These are phyloP conservation scores for Annulohypoxylon nitens DNA, from an alignment of 495 filamentous ascomycete genomes.

Conservation along the genomic window DNA sequence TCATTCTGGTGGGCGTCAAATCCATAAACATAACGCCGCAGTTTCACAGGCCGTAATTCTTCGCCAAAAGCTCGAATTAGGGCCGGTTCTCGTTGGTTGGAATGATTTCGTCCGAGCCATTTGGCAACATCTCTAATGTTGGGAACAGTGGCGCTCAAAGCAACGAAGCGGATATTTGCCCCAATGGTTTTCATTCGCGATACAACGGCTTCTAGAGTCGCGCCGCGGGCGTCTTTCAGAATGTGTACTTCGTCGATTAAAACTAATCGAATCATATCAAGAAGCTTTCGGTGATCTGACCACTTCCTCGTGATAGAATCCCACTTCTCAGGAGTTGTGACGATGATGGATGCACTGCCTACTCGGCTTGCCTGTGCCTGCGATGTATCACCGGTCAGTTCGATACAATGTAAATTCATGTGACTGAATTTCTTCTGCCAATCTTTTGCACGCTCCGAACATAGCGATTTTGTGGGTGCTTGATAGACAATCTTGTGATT, in stretches of 20 bases:
- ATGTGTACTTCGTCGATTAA: constrained; percentile 98
- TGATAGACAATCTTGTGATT: constrained; percentile 95
- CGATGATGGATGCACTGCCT: constrained; percentile 87
- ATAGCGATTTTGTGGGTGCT: constrained; percentile 94
- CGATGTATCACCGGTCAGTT: constrained; percentile 94
- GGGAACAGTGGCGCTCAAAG: constrained; percentile 92
- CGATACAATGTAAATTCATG: constrained; percentile 81
- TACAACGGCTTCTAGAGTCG: constrained; percentile 94
- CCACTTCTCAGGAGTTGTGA: constrained; percentile 99
- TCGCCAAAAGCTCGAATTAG: constrained; percentile 86
- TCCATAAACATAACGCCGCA: constrained; percentile 90
- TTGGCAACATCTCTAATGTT: constrained; percentile 91
- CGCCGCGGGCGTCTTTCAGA: constrained; percentile 88
- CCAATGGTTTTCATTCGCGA: constrained; percentile 96
- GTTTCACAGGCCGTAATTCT: constrained; percentile 87
- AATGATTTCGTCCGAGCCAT: constrained; percentile 88
- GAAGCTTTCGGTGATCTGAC: constrained; percentile 87
- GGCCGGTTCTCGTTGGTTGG: constrained; percentile 76
- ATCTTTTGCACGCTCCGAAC: constrained; percentile 82
- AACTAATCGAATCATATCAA: constrained; percentile 89
- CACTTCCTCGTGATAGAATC: constrained; percentile 97
- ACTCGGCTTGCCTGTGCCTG: constrained; percentile 77
- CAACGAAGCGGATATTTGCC: constrained; percentile 88
- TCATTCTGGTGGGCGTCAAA: constrained; percentile 75
- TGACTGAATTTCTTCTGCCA: constrained; percentile 88